Base-by-base conservation (phyloP, 306 rosid genomes). In the Trifolium pratense region DNA sequence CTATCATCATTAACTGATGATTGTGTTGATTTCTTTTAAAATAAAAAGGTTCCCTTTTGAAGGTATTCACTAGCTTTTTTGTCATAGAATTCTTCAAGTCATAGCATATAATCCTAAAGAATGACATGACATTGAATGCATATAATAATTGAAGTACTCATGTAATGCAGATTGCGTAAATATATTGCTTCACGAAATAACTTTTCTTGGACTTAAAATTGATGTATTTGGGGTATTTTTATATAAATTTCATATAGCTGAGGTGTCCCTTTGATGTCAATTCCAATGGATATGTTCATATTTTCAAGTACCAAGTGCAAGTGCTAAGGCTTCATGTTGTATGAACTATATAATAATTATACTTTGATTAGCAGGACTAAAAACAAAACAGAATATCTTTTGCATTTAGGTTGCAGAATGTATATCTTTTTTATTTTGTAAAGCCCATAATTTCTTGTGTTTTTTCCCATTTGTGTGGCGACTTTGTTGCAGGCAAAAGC, bases 401-500 rank as follows among this genome's bases (percentile, higher is more conserved):
- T 51, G 17, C 57, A 62, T 20, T 57, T 67, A 42, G 61, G 66
- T 37, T 15, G 17, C 43, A 43, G 18, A 60, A 5, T 67, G 29
- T 59, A 71, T 66, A 52, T 42, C 1, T 39, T 39, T 39, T 21
- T 21, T 21, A 21, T 21, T 21, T 21, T 21, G n/a, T n/a, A n/a
- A n/a, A n/a, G n/a, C n/a, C n/a, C n/a, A n/a, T 32, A 56, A 31
- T 21, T 39, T 60, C 4, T 56, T 14, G 55, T 9, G 1, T 57
- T 71, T 75, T 17, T 17, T 14, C 20, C 15, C 64, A 25, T 12
- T 20, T 61, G 7, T 49, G 49, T 15, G 4, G 53, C 26, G 7
- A 60, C 52, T 66, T 66, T 21, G 48, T 68, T 83, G 78, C 90
- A 92, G 97, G 88, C 86, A 69, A 89, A 73, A 84, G 80, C 86